Evolutionary conservation across 805 yeast genomes (phyloP).

Genomic region (Yarrowia sp.): DNA sequence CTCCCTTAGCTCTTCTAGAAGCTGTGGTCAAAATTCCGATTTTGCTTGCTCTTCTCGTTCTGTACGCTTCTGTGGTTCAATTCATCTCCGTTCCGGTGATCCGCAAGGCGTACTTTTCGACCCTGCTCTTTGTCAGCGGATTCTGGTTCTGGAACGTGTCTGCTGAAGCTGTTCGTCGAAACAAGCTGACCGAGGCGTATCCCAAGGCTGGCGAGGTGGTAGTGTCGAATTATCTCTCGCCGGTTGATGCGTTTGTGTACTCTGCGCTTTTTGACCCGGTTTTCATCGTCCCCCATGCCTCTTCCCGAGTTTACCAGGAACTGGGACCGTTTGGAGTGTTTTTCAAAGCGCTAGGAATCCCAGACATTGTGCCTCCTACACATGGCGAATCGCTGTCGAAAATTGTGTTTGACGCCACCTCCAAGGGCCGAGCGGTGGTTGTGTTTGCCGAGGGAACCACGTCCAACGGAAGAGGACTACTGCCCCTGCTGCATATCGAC

Average conservation of each 20-base stretch:
- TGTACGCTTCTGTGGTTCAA: constrained; percentile 10
- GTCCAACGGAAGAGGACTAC: constrained; percentile 78
- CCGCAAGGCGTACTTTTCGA: neutral
- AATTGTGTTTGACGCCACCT: constrained; percentile 24
- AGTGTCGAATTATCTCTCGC: constrained; percentile 64
- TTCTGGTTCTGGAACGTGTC: constrained; percentile 37
- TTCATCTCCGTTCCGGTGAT: neutral
- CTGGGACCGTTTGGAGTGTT: constrained; percentile 41
- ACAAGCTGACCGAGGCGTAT: constrained; percentile 41
- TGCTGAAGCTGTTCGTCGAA: constrained; percentile 23
- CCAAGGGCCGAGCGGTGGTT: constrained; percentile 51
- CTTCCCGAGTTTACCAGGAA: constrained; percentile 33
- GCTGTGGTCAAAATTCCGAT: constrained; percentile 40
- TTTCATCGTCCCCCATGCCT: constrained; percentile 54
- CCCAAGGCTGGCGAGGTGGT: constrained; percentile 59
- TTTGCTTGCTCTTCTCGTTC: constrained; percentile 15
- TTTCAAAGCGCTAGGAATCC: constrained; percentile 43
- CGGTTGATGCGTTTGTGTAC: constrained; percentile 60
- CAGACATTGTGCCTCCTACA: constrained; percentile 19
- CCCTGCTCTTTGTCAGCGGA: constrained; percentile 5
- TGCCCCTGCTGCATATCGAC: constrained; percentile 58
- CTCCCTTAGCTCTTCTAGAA: constrained; percentile 11
- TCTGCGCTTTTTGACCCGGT: constrained; percentile 44
- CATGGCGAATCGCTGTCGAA: constrained; percentile 34
- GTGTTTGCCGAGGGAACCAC: constrained; percentile 83